Percentiles rank a stretch among this genome's conserved stretches.
Conservation (phyloP, 352 stramenopile species). For the Globisporangium camurandrum region DNA sequence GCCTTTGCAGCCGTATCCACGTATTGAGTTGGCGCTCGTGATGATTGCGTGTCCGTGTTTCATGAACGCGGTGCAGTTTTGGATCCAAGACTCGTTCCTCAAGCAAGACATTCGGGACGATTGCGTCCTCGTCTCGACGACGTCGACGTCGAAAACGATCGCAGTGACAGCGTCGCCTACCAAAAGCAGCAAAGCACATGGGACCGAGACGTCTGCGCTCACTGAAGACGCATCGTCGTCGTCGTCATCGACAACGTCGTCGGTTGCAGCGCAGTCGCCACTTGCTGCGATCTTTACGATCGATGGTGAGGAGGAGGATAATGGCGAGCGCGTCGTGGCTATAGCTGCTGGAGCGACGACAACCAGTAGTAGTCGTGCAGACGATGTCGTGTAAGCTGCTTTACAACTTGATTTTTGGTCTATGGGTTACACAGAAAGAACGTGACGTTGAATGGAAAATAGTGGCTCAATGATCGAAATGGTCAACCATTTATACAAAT, state of each 20-base stretch:
- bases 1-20: constrained; percentile 53
- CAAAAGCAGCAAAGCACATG: background rate
- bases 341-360: background rate
- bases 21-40: constrained; percentile 71
- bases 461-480: too few relatives aligned
- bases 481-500: too few relatives aligned
- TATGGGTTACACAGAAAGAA: too few relatives aligned
- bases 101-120: constrained; percentile 76
- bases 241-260: background rate
- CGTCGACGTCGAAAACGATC: constrained; percentile 14
- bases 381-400: too few relatives aligned
- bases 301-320: constrained; percentile 11
- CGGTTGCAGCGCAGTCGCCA: background rate
- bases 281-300: background rate
- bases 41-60: constrained; percentile 86
- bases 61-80: constrained; percentile 88
- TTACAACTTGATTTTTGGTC: too few relatives aligned
- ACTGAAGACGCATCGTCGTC: constrained; percentile 8
- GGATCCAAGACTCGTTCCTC: constrained; percentile 87
- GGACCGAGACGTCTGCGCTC: constrained; percentile 13
- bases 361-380: background rate
- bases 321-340: background rate
- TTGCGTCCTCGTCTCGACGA: constrained; percentile 32
- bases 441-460: too few relatives aligned
- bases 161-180: background rate